Evolutionary conservation across 345 rosid species (phyloP), one percentile per base, ranked within the genome.

Genomic region (Draba incana): DNA sequence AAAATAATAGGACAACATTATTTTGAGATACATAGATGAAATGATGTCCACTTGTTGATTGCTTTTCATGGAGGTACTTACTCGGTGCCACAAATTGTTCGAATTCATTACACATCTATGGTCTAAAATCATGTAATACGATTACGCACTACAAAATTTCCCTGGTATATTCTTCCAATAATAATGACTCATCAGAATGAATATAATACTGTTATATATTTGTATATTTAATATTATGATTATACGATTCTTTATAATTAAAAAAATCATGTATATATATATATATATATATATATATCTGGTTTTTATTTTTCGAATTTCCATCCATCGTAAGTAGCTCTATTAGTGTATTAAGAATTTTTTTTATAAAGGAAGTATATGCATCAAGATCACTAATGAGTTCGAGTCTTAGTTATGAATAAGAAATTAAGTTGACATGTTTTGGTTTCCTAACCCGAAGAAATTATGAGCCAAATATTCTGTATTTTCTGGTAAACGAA

Each of bases 1-100:
- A 57, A 23, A 66, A 31, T 74, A 20, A 74, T 35, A 66, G 62
- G 72, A 35, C 66, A 72, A n/a, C 60, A 72, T 65, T 72, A n/a
- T 10, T 64, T 57, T 49, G 59, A 65, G 64, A 57, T 39, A 41
- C 24, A 41, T 14, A 30, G 30, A 57, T 65, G 13, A 66, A 73
- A 59, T 58, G 70, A 2, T 58, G 67, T 43, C 72, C 62, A 59
- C 67, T 66, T 66, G 72, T 14, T 66, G 27, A 65, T 73, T 38
- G 54, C 72, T 58, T 73, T 73, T 24, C 50, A 45, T 71, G 9
- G 41, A 46, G 69, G 57, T 47, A 62, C 39, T 53, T 62, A 62
- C 68, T 52, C 62, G 13, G 70, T 56, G 46, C 57, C 59, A 30
- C 59, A 57, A 49, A 23, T 65, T 65, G 71, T 71, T 71, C 57